Base-by-base conservation (phyloP, 768 basidiomycete species). In the Boletales sp. region DNA sequence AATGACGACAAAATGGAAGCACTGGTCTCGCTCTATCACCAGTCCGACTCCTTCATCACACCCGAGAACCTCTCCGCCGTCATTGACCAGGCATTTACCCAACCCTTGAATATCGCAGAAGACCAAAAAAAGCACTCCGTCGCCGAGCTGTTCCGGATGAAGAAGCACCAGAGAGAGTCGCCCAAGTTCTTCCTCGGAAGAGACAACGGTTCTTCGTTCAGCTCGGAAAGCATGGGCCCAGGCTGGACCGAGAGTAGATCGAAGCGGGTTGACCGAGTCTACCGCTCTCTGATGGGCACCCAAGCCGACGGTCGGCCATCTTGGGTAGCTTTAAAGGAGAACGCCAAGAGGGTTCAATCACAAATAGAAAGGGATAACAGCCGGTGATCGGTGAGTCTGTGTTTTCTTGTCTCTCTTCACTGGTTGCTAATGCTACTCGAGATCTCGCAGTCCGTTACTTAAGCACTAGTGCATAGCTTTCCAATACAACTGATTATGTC, bases 21-120 rank as follows among this genome's bases (percentile, higher is more conserved):
- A 4, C 82, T 90, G 54, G 77, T 90, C 54, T 76, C 81, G 10
- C 78, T 91, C 46, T 91, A 90, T 72, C 88, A 92, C 72, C 81
- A 88, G 69, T 70, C 83, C 43, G 80, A 80, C 49, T 70, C 73
- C 2, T 89, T 87, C 71, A 77, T 92, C 54, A 87, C 87, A 11
- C 72, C 72, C 18, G 84, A 87, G 55, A 90, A 79, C 59, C 79
- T 92, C 29, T 74, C 78, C 17, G 59, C 74, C 18, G 72, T 70
- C 48, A 90, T 90, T 47, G 84, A 89, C 68, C 66, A 76, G 14
- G 82, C 82, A 1, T 90, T 91, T 57, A 65, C 64, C 40, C 61
- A 50, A 35, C 63, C 56, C 2, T 14, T 51, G 39, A 40, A 32
- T 21, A 43, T 60, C 13, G 42, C 31, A 10, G 58, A 63, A 30